Evolutionary conservation across 345 rosid genomes (phyloP).

Genomic region (Luvunga scandens): DNA sequence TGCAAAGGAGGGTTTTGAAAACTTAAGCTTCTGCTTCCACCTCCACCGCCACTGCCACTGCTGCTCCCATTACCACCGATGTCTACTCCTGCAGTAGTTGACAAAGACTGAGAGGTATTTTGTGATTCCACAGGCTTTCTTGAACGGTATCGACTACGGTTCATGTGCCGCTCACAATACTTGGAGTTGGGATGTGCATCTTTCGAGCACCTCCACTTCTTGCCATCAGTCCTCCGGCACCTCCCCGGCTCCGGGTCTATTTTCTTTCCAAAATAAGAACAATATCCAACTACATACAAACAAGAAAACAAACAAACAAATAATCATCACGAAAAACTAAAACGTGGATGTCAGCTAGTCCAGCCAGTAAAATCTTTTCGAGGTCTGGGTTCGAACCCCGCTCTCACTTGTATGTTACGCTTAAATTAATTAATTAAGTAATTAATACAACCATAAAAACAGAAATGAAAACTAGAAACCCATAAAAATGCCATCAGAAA

Average conservation of each 20-base stretch:
- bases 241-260: constrained; percentile 84
- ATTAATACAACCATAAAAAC: too few species aligned
- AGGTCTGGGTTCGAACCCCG: too few species aligned
- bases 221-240: constrained; percentile 83
- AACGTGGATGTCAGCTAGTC: too few species aligned
- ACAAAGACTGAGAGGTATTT: constrained; percentile 32
- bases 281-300: constrained; percentile 32
- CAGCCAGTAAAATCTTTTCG: too few species aligned
- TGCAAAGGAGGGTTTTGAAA: constrained; percentile 21
- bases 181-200: constrained; percentile 71
- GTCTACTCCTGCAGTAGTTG: constrained; percentile 9
- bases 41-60: constrained; percentile 24
- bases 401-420: too few species aligned
- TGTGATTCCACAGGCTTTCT: constrained; percentile 66
- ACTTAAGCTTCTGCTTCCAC: constrained; percentile 22
- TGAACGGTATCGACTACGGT: constrained; percentile 56
- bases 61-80: constrained; percentile 20
- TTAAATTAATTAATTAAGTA: too few species aligned
- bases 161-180: constrained; percentile 59
- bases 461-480: too few species aligned
- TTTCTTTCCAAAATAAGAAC: constrained; percentile 56
- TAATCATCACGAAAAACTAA: too few species aligned
- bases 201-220: constrained; percentile 94
- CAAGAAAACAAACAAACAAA: too few species aligned
- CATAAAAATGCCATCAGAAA: too few species aligned